Base-by-base conservation (phyloP, 2,329 filamentous ascomycete species). In the Sporothrix globosa region DNA sequence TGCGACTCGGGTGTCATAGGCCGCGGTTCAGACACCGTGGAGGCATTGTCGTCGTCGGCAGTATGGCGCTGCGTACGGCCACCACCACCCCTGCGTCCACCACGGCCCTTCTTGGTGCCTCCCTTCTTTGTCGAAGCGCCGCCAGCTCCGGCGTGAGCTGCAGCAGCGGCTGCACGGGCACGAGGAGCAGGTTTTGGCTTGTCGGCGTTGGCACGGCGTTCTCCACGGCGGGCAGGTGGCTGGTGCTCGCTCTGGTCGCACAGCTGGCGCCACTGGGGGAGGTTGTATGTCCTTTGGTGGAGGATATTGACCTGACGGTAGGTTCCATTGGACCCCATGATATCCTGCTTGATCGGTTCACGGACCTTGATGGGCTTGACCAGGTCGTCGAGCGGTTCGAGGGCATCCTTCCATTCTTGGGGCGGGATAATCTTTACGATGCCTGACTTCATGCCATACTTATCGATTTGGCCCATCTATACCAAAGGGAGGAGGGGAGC, bases 251-350 rank as follows among this genome's bases (percentile, higher is more conserved):
- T 94, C 81, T 97, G 93, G 73, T 97, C 92, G 78, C 94, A 97
- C 52, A 98, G 85, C 69, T 92, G 88, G 75, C 93, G 92, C 96
- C 96, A 99, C 80, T 99, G 94, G 0, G 95, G 95, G 4, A 99
- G 84, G 75, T 97, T 99, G 83, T 99, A 99, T 17, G 93, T 93
- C 78, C 96, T 88, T 79, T 96, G 93, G 81, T 97, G 96, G 77
- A 98, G 90, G 72, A 99, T 94, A 78, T 99, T 99, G 77, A 96
- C 92, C 80, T 99, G 96, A 48, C 95, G 95, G 79, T 97, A 99
- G 70, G 92, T 96, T 70, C 96, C 96, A 78, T 95, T 93, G 67
- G 92, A 93, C 54, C 96, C 96, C 85, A 96, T 95, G 76, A 99
- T 99, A 77, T 99, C 96, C 80, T 99, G 96, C 78, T 93, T 97